These are phyloP conservation scores for Penicillium sp. DNA, from an alignment of 2,329 filamentous ascomycete species.

Conservation along the genomic window DNA sequence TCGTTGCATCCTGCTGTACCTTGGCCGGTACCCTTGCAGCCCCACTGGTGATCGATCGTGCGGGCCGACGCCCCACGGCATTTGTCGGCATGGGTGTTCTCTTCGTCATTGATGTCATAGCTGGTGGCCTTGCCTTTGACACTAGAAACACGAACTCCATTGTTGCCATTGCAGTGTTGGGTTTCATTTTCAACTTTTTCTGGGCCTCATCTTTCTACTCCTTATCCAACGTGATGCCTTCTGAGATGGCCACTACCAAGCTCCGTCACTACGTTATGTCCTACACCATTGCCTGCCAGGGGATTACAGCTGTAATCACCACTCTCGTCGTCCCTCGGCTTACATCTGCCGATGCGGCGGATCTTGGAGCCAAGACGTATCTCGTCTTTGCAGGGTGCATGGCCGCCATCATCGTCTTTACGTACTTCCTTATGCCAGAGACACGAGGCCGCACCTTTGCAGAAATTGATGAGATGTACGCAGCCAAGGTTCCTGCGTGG, in stretches of 20 bases:
- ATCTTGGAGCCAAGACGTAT: conserved; percentile 36
- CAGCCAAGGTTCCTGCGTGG: conserved; percentile 31
- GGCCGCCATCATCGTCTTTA: conserved; percentile 29
- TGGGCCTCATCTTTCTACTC: conserved; percentile 40
- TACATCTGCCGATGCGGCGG: conserved; percentile 34
- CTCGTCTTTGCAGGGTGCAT: conserved; percentile 37
- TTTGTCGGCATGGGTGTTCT: conserved; percentile 37
- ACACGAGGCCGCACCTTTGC: conserved; percentile 33
- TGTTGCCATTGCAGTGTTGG: conserved; percentile 33
- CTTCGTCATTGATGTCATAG: conserved; percentile 34
- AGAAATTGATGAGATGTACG: conserved; percentile 39
- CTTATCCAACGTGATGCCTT: conserved; percentile 34
- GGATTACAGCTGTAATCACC: conserved; percentile 41
- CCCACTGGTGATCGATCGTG: conserved; percentile 36
- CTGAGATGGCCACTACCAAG: conserved; percentile 39
- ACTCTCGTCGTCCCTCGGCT: conserved; percentile 40
- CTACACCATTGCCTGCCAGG: conserved; percentile 37
- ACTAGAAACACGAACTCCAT: conserved; percentile 22
- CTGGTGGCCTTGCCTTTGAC: conserved; percentile 36
- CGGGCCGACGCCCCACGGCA: conserved; percentile 37
- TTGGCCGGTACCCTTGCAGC: conserved; percentile 39
- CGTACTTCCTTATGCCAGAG: conserved; percentile 32
- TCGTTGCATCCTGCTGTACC: conserved; percentile 38
- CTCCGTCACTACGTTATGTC: conserved; percentile 41
- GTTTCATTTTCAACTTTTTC: conserved; percentile 41